Percentiles rank a stretch among this genome's conserved stretches.
phyloP scores from a whole-genome alignment of 805 yeast genomes.

The Teunomyces lycoperdinae region DNA sequence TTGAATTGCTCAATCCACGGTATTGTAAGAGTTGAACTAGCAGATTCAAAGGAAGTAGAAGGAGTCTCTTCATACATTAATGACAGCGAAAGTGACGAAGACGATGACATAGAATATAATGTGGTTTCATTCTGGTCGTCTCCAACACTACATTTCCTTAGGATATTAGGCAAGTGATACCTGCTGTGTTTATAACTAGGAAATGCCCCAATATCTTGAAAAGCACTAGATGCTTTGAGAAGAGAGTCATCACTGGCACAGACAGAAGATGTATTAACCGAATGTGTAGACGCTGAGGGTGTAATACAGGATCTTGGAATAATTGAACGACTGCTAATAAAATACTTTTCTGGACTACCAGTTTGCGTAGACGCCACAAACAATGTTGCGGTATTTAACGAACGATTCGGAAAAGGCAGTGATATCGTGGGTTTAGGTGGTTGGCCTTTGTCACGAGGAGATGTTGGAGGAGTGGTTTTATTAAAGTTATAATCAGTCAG shows the following conservation, averaged over 20 bases:
- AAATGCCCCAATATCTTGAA: not conserved
- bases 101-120: not conserved
- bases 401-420: no score
- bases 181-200: not conserved
- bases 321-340: slow-evolving; percentile 9
- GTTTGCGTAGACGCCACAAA: not conserved
- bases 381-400: no score
- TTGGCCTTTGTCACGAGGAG: not conserved
- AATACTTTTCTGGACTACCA: not conserved
- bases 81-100: not conserved
- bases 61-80: not conserved
- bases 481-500: slow-evolving; percentile 9
- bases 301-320: slow-evolving; percentile 13
- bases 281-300: slow-evolving; percentile 7
- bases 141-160: slow-evolving; percentile 1
- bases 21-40: not conserved
- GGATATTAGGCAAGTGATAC: not conserved
- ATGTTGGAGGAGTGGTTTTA: slow-evolving; percentile 12
- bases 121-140: not conserved
- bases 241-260: not conserved
- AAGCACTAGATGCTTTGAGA: not conserved
- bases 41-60: not conserved
- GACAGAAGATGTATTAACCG: slow-evolving; percentile 5
- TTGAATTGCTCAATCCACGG: slow-evolving; percentile 11
- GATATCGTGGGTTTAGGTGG: not conserved